Evolutionary conservation across 768 basidiomycete genomes (phyloP).

Genomic region (Rhodocollybia butyracea): DNA sequence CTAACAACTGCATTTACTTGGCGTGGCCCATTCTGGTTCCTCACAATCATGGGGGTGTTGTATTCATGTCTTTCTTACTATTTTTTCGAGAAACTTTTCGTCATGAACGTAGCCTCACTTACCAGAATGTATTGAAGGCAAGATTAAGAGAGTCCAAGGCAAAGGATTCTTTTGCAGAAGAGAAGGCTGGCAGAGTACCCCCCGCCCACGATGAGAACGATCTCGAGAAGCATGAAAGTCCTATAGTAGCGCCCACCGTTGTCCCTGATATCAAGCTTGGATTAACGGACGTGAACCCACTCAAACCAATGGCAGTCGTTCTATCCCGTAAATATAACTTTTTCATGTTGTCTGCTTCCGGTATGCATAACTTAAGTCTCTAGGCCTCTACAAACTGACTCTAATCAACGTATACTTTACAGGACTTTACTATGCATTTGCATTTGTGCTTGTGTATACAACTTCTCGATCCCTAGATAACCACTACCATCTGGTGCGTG

Average conservation of each 20-base stretch:
- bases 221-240: conserved; percentile 12
- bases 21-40: conserved; percentile 84
- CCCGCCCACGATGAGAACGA: conserved; percentile 13
- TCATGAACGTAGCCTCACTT: conserved; percentile 75
- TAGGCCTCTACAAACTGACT: not conserved
- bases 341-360: conserved; percentile 57
- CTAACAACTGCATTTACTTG: conserved; percentile 68
- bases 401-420: not conserved
- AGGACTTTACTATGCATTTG: conserved; percentile 13
- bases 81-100: conserved; percentile 84
- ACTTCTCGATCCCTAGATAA: conserved; percentile 64
- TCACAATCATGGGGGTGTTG: conserved; percentile 57
- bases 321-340: conserved; percentile 66
- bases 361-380: conserved; percentile 1
- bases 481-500: too few species aligned
- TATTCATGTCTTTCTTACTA: conserved; percentile 54
- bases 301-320: conserved; percentile 58
- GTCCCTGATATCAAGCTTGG: conserved; percentile 45
- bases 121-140: conserved; percentile 61
- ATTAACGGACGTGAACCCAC: conserved; percentile 71
- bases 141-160: conserved; percentile 24
- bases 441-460: conserved; percentile 61
- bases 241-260: conserved; percentile 11
- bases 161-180: conserved; percentile 16
- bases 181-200: conserved; percentile 20